Base-by-base conservation (phyloP, 495 filamentous ascomycete genomes). In the Xylaria telfairii region DNA sequence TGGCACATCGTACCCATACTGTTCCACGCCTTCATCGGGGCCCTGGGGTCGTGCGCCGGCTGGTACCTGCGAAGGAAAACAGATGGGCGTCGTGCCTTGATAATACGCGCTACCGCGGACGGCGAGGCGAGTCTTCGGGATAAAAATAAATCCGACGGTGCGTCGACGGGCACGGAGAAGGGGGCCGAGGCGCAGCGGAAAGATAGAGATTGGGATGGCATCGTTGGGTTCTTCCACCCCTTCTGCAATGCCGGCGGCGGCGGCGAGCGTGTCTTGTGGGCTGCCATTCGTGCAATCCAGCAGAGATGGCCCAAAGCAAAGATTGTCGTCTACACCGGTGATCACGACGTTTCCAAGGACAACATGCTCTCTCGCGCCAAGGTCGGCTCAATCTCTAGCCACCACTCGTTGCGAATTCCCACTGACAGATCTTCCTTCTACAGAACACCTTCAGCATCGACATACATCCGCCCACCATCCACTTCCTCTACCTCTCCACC, bases 181-280 rank as follows among this genome's bases (percentile, higher is more conserved):
- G 90, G 89, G 72, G 88, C 91, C 12, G 89, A 89, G 69, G 85
- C 87, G 21, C 84, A 79, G 9, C 89, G 89, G 72, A 84, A 87
- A 21, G 79, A 80, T 66, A 73, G 83, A 77, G 88, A 92, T 13
- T 97, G 92, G 92, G 84, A 90, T 72, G 94, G 94, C 5, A 82
- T 97, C 37, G 89, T 97, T 47, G 96, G 95, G 21, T 98, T 99
- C 87, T 97, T 99, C 76, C 96, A 99, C 78, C 96, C 96, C 12
- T 98, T 97, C 80, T 97, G 94, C 80, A 98, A 98, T 82, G 96
- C 96, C 49, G 96, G 95, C 34, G 96, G 96, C 41, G 96, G 96
- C 49, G 96, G 96, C 69, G 96, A 99, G 83, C 88, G 96, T 78
- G 96, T 99, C 37, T 88, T 99, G 51, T 99, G 96, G 94, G 95